A percentile compares a stretch with the other conserved stretches of the same genome.
These are phyloP conservation scores for Colletotrichum tabaci DNA, from an alignment of 2,329 filamentous ascomycete genomes.

Conservation along the genomic window DNA sequence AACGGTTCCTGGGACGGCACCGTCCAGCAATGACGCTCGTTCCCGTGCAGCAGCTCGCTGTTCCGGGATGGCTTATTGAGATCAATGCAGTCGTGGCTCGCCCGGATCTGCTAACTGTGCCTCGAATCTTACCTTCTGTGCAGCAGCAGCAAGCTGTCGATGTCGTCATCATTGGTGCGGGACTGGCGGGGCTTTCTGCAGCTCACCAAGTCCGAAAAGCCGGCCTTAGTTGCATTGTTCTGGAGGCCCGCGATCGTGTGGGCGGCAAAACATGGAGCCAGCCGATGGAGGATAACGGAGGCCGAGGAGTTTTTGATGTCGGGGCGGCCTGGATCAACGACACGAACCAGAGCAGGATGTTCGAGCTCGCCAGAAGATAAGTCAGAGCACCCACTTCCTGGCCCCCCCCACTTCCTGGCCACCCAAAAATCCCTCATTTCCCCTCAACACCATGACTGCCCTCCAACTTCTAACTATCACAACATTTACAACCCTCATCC, in stretches of 20 bases:
- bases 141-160: slow-evolving; percentile 42
- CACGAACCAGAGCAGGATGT: slow-evolving; percentile 63
- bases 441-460: too few relatives aligned
- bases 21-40: slow-evolving; percentile 60
- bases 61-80: slow-evolving; percentile 58
- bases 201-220: slow-evolving; percentile 52
- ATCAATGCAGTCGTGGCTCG: slow-evolving; percentile 57
- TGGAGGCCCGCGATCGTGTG: slow-evolving; percentile 65
- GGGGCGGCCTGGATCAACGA: slow-evolving; percentile 75
- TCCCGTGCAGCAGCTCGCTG: slow-evolving; percentile 57
- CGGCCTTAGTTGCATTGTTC: slow-evolving; percentile 57
- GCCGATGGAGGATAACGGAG: slow-evolving; percentile 47
- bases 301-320: slow-evolving; percentile 60
- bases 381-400: too few relatives aligned
- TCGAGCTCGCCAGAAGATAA: slow-evolving; percentile 56
- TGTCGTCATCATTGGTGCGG: slow-evolving; percentile 61
- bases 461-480: too few relatives aligned
- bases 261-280: slow-evolving; percentile 67
- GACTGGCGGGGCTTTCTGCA: slow-evolving; percentile 56
- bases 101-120: slow-evolving; percentile 30
- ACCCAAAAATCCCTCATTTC: too few relatives aligned
- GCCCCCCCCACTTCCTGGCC: too few relatives aligned
- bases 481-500: too few relatives aligned
- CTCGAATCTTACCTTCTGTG: slow-evolving; percentile 11
- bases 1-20: slow-evolving; percentile 55